Conservation (phyloP, 441 rosid species). For the Gossypium lobatum region DNA sequence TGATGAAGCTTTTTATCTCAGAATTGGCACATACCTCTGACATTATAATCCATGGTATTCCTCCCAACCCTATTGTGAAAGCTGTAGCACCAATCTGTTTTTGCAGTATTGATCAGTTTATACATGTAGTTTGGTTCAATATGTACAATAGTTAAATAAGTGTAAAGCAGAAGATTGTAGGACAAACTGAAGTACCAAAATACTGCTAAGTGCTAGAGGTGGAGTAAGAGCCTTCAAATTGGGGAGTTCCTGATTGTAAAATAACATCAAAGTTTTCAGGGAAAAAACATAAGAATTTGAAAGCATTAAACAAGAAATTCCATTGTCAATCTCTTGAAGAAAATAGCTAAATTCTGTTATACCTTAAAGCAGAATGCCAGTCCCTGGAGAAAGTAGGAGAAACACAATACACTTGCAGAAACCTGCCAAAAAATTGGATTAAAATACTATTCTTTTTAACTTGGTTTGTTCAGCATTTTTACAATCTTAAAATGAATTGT, state of each 20-base stretch:
- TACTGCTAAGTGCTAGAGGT: slow-evolving; percentile 31
- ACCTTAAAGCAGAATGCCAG: slow-evolving; percentile 45
- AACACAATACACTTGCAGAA: slow-evolving; percentile 36
- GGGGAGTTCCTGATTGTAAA: slow-evolving; percentile 27
- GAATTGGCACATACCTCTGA: slow-evolving; percentile 37
- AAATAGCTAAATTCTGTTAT: background rate
- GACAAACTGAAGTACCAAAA: slow-evolving; percentile 30
- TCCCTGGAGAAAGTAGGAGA: slow-evolving; percentile 27
- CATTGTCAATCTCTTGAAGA: background rate
- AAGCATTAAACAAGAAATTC: background rate
- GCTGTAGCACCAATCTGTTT: slow-evolving; percentile 24
- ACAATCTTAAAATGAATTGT: background rate
- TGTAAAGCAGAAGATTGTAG: background rate
- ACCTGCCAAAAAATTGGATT: slow-evolving; percentile 26
- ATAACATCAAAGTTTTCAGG: background rate
- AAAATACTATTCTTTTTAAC: background rate
- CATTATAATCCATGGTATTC: slow-evolving; percentile 55
- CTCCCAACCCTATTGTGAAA: slow-evolving; percentile 34
- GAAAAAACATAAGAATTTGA: background rate
- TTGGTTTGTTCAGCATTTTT: background rate
- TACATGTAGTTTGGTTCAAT: background rate
- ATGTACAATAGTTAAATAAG: background rate
- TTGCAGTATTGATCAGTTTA: slow-evolving; percentile 8
- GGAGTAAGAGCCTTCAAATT: slow-evolving; percentile 37
- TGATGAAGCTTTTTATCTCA: background rate